Conservation (phyloP, 2,329 filamentous ascomycete species). For the Tolypocladium sp. region DNA sequence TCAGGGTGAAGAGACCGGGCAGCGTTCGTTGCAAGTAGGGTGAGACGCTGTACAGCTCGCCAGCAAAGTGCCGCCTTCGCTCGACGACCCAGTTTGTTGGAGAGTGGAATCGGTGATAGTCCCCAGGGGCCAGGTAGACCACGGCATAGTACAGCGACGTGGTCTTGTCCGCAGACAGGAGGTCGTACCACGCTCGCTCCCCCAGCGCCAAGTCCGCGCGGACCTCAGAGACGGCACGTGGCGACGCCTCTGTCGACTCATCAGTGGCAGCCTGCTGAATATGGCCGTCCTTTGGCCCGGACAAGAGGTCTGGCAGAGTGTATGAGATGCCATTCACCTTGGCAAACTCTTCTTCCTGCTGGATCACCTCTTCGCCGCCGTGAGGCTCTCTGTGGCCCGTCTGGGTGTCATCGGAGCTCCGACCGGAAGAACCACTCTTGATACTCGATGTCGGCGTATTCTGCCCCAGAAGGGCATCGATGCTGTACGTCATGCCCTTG, state of each 20-base stretch:
- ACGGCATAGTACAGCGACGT: slow-evolving; percentile 87
- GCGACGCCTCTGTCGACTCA: slow-evolving; percentile 55
- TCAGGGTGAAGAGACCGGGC: slow-evolving; percentile 90
- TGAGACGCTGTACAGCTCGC: slow-evolving; percentile 89
- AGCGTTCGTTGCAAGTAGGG: slow-evolving; percentile 90
- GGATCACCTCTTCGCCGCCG: slow-evolving; percentile 57
- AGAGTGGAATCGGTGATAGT: slow-evolving; percentile 98
- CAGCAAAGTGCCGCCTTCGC: slow-evolving; percentile 90
- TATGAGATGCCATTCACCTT: slow-evolving; percentile 92
- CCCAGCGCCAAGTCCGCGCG: slow-evolving; percentile 72
- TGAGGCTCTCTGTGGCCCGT: slow-evolving; percentile 18
- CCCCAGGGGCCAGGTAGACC: slow-evolving; percentile 90
- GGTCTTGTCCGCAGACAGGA: slow-evolving; percentile 50
- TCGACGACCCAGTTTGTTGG: slow-evolving; percentile 94
- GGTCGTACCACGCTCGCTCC: slow-evolving; percentile 60
- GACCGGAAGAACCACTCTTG: slow-evolving; percentile 21
- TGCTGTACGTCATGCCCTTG: slow-evolving; percentile 95
- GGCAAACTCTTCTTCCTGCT: slow-evolving; percentile 85
- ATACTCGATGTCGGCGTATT: slow-evolving; percentile 48
- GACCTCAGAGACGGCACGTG: slow-evolving; percentile 74
- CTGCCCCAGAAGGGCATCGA: slow-evolving; percentile 82
- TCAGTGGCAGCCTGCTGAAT: slow-evolving; percentile 52
- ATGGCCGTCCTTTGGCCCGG: slow-evolving; percentile 48
- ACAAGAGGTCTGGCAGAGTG: slow-evolving; percentile 79
- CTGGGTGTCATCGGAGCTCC: slow-evolving; percentile 12